These are phyloP conservation scores for Neonectria magnoliae DNA, from an alignment of 2,329 filamentous ascomycete species.

Conservation along the genomic window DNA sequence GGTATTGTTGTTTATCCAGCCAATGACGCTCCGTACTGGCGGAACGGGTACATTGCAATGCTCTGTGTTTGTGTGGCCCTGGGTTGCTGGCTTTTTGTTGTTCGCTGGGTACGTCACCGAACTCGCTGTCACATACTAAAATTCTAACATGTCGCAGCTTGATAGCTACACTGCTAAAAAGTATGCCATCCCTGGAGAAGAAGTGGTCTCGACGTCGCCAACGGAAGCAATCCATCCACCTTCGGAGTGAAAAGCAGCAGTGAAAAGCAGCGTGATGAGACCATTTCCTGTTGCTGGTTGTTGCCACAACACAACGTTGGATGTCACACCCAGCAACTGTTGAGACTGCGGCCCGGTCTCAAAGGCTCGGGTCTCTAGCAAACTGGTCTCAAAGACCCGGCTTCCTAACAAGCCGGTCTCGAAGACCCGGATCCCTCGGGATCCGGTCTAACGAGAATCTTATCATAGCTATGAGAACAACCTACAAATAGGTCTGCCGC, in stretches of 20 bases:
- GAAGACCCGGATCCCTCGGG: too few species aligned
- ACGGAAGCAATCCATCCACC: background rate
- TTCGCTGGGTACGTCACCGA: background rate
- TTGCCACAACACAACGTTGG: too few species aligned
- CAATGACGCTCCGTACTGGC: conserved; percentile 55
- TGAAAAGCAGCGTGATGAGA: background rate
- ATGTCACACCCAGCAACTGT: too few species aligned
- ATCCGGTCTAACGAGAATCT: too few species aligned
- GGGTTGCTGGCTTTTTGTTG: conserved; percentile 23
- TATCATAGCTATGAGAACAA: too few species aligned
- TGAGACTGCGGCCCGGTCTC: too few species aligned
- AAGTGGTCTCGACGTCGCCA: background rate
- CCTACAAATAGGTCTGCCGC: too few species aligned
- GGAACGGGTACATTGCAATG: conserved; percentile 42
- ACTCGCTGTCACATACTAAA: background rate
- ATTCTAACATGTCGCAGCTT: background rate
- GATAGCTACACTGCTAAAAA: background rate
- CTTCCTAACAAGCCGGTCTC: too few species aligned
- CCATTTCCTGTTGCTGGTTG: too few species aligned
- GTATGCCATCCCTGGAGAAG: background rate
- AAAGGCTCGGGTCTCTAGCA: too few species aligned
- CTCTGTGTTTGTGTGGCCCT: conserved; percentile 27
- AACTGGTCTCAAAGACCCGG: too few species aligned
- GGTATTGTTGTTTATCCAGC: conserved; percentile 55
- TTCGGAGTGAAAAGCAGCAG: background rate